Conservation (phyloP, 2,329 filamentous ascomycete genomes). For the Cladosporium sp. region DNA sequence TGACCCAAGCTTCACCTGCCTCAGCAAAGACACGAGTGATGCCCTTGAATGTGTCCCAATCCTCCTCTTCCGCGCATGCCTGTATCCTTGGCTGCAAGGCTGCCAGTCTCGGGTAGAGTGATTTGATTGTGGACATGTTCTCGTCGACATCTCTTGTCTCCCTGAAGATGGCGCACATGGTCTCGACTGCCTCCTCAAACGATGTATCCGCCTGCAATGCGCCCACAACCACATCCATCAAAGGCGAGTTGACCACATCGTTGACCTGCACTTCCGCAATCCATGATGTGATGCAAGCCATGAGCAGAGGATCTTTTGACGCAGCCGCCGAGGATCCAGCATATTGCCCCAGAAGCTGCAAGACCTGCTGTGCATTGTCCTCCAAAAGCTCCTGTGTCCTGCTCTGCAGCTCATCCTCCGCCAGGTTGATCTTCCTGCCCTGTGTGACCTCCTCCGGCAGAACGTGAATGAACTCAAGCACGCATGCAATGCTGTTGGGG, state of each 20-base stretch:
- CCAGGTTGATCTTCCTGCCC: constrained; percentile 98
- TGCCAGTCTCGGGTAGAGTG: constrained; percentile 79
- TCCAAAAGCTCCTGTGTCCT: constrained; percentile 88
- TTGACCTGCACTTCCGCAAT: constrained; percentile 85
- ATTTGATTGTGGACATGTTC: constrained; percentile 76
- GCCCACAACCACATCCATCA: constrained; percentile 78
- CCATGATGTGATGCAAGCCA: constrained; percentile 97
- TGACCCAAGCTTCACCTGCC: constrained; percentile 91
- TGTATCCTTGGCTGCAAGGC: constrained; percentile 74
- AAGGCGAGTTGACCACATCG: constrained; percentile 80
- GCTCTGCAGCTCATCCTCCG: constrained; percentile 89
- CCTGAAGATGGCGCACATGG: constrained; percentile 84
- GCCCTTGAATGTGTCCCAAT: constrained; percentile 82
- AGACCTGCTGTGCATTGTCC: constrained; percentile 85
- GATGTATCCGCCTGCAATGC: constrained; percentile 75
- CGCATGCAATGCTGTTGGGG: constrained; percentile 77
- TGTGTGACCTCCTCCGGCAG: constrained; percentile 98
- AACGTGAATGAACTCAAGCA: constrained; percentile 94
- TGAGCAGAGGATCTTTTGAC: constrained; percentile 81
- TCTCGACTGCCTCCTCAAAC: constrained; percentile 87
- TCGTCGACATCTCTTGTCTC: constrained; percentile 95
- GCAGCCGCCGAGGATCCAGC: constrained; percentile 89
- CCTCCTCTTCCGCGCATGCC: constrained; percentile 75
- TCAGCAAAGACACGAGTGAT: constrained; percentile 89
- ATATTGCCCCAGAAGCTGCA: constrained; percentile 86